Evolutionary conservation across 371 early-diverging fungal species (phyloP), one percentile per base, ranked within the genome.

Genomic region (Chytridium lagenaria): DNA sequence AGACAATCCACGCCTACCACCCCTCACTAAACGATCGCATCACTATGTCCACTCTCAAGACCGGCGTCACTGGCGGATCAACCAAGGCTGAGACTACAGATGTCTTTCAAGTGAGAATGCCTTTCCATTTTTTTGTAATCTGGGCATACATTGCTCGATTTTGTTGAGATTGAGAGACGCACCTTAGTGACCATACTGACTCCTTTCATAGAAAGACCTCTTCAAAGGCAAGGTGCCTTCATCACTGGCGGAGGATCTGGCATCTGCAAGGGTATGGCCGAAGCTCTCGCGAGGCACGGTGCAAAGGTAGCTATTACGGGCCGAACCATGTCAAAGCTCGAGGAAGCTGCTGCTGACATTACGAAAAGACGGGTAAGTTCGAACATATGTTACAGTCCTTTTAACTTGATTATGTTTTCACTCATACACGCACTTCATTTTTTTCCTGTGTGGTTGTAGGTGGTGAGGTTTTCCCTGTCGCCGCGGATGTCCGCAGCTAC

Each of bases 211-310:
- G 74, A 34, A 22, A n/a, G 52, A 71, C 73, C 31, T 79, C 26
- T 76, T 72, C 74, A 64, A 78, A 71, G 86, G 86, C 74, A 88
- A 88, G 74, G 85, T 87, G 90, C 88, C 33, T 85, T 89, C 63
- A 83, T 88, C 34, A 89, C 90, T 28, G 90, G 90, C 71, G 87
- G 78, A 31, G 89, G 88, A 38, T 88, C 88, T 44, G 94, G 94
- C 68, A 94, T 94, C 69, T 92, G 93, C 78, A 87, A 86, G 71
- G 91, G 86, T 22, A 91, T 94, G 89, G 88, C 92, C 7, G 90
- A 90, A 74, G 92, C 94, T n/a, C 77, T 93, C 76, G 85, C 61
- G 0, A 67, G 81, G 12, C 93, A 92, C 76, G 94, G 92, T 31
- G 91, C 89, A 67, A 89, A 85, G 66, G 90, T 90, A 31, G 87